Percentiles rank a stretch among this genome's conserved stretches.
Conservation (phyloP, 805 yeast genomes). For the Kodamaea restingae region DNA sequence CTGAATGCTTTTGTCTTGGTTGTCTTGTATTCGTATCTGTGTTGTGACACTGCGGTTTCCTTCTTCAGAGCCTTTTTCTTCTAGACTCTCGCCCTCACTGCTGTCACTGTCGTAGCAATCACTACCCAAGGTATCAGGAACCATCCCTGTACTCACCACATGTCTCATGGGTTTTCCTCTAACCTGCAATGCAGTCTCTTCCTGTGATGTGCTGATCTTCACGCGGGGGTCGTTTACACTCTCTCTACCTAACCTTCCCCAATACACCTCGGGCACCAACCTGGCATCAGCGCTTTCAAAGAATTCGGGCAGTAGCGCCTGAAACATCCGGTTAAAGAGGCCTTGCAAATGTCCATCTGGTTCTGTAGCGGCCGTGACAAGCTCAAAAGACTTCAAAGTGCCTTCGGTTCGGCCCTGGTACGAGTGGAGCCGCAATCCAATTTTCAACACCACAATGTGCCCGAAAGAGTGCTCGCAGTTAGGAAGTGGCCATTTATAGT, state of each 20-base stretch:
- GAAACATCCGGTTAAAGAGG: conserved; percentile 5
- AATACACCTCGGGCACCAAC: conserved; percentile 5
- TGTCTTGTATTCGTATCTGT: too few relatives aligned
- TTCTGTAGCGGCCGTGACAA: conserved; percentile 2
- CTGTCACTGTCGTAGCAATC: conserved; percentile 1
- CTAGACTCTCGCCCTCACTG: background rate
- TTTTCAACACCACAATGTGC: conserved; percentile 2
- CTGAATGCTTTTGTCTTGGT: background rate
- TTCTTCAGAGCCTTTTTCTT: too few relatives aligned
- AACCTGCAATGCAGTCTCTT: background rate
- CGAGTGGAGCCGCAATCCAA: conserved; percentile 2
- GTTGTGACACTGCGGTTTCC: too few relatives aligned
- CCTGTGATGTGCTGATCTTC: background rate
- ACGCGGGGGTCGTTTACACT: too few relatives aligned
- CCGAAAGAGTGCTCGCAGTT: background rate
- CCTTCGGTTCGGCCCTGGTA: conserved; percentile 7
- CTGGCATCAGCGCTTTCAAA: conserved; percentile 1
- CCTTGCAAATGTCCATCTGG: conserved; percentile 3
- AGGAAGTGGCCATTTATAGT: background rate
- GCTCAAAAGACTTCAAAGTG: conserved; percentile 3
- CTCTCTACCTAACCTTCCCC: conserved; percentile 1
- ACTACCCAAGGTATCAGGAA: conserved; percentile 1
- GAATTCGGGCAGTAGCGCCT: background rate
- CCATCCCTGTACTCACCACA: conserved; percentile 1
- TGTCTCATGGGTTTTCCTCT: background rate